phyloP scores from a whole-genome alignment of 2,329 filamentous ascomycete genomes.

The Fusarium keratoplasticum region DNA sequence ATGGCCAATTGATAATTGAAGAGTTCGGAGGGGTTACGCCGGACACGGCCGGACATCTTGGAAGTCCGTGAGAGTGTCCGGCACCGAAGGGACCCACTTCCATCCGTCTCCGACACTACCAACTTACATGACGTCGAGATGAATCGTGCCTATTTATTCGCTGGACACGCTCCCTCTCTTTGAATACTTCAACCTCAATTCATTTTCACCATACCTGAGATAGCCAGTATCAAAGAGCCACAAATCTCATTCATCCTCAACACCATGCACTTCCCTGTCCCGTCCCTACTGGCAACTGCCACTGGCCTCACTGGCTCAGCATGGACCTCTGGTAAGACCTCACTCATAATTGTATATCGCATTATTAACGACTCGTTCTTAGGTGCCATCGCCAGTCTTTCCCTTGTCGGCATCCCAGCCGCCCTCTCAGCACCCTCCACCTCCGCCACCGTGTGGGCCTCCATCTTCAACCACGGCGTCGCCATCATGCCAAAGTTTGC shows the following conservation, averaged over 20 bases:
- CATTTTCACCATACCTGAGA: background rate
- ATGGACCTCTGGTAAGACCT: slow-evolving; percentile 50
- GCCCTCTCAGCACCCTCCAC: slow-evolving; percentile 44
- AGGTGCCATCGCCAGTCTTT: slow-evolving; percentile 53
- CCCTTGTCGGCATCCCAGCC: slow-evolving; percentile 51
- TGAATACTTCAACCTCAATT: background rate
- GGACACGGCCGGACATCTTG: slow-evolving; percentile 33
- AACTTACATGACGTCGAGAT: slow-evolving; percentile 10
- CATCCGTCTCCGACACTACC: background rate
- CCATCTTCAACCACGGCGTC: slow-evolving; percentile 52
- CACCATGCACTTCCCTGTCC: slow-evolving; percentile 41
- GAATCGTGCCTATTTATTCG: background rate
- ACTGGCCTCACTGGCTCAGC: slow-evolving; percentile 54
- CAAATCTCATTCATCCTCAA: background rate
- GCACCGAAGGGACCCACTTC: slow-evolving; percentile 33
- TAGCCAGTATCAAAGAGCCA: background rate
- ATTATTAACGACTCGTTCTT: background rate
- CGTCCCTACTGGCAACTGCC: slow-evolving; percentile 50
- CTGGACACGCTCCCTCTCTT: background rate
- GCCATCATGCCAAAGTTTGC: slow-evolving; percentile 53
- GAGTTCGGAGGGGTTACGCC: slow-evolving; percentile 1
- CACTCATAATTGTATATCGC: background rate
- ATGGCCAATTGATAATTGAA: too few species aligned
- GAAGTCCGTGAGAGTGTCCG: slow-evolving; percentile 37
- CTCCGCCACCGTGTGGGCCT: slow-evolving; percentile 52